phyloP scores from a whole-genome alignment of 208 protist genomes.

The Acanthamoeba pearcei region DNA sequence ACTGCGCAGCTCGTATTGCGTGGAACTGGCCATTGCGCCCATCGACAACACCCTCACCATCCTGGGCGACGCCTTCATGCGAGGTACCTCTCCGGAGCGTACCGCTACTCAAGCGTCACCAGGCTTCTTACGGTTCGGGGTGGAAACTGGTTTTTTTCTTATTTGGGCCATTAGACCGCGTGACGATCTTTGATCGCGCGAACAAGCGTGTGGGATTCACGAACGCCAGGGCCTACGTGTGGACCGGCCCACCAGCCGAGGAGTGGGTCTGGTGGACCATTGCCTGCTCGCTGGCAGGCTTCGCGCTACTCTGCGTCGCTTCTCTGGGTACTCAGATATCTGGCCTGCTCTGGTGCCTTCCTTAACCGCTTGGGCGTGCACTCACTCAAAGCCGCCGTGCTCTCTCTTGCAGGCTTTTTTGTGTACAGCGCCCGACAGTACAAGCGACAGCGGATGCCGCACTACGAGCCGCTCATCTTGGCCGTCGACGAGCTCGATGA shows the following conservation, averaged over 20 bases:
- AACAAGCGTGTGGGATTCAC: constrained; percentile 62
- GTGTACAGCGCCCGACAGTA: background rate
- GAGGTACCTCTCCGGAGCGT: background rate
- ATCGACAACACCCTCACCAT: constrained; percentile 57
- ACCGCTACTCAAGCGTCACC: background rate
- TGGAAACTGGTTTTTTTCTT: background rate
- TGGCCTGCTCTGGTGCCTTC: too few species aligned
- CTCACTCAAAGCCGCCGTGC: background rate
- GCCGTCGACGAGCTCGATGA: background rate
- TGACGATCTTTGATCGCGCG: constrained; percentile 28
- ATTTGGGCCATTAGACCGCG: background rate
- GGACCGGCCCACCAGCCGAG: background rate
- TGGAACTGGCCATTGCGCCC: constrained; percentile 53
- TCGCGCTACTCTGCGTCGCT: background rate
- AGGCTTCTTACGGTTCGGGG: too few species aligned
- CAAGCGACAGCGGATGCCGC: constrained; percentile 10
- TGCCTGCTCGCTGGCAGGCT: background rate
- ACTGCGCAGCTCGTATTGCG: background rate
- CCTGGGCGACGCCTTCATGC: constrained; percentile 64
- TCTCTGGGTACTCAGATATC: background rate
- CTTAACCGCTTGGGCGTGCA: background rate
- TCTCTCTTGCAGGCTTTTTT: background rate
- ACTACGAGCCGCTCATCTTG: constrained; percentile 4
- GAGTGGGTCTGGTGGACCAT: constrained; percentile 21
- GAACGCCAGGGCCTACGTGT: constrained; percentile 18